Percentiles rank a stretch among this genome's conserved stretches.
Conservation (phyloP, 345 rosid genomes). For the Eucalyptus sideroxylon region DNA sequence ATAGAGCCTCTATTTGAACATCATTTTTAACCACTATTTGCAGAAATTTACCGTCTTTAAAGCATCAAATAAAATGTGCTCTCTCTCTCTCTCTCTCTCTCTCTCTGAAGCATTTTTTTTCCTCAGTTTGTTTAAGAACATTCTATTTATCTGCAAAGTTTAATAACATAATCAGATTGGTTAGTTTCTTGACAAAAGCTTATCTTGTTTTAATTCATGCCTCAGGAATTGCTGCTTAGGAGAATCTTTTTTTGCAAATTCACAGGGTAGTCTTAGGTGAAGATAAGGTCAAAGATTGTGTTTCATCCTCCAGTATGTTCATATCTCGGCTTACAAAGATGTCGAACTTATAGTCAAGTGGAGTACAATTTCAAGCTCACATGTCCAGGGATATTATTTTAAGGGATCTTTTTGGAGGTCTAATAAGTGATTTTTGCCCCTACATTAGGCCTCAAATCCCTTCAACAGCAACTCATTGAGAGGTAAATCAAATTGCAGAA, state of each 20-base stretch:
- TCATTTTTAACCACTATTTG: neutral
- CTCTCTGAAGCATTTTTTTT: neutral
- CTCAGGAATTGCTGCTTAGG: constrained; percentile 75
- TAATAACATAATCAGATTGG: neutral
- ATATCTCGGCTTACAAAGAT: constrained; percentile 16
- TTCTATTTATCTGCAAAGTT: neutral
- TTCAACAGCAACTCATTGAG: constrained; percentile 45
- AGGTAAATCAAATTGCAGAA: constrained; percentile 50
- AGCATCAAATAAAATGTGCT: neutral
- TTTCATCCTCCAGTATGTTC: constrained; percentile 5
- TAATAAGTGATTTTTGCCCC: constrained; percentile 16
- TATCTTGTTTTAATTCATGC: neutral
- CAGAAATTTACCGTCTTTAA: neutral
- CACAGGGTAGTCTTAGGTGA: constrained; percentile 27
- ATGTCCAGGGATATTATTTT: constrained; percentile 17
- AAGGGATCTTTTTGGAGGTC: constrained; percentile 35
- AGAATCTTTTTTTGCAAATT: constrained; percentile 20
- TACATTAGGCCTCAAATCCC: constrained; percentile 16
- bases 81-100: neutral
- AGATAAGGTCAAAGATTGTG: constrained; percentile 20
- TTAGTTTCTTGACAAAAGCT: neutral
- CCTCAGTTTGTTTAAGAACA: neutral
- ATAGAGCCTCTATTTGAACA: neutral
- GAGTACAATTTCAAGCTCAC: constrained; percentile 24
- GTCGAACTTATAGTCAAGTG: constrained; percentile 22